Percentiles rank a stretch among this genome's conserved stretches.
Evolutionary conservation across 2,329 filamentous ascomycete species (phyloP).

Genomic region (Penicillium fuscoglaucum): DNA sequence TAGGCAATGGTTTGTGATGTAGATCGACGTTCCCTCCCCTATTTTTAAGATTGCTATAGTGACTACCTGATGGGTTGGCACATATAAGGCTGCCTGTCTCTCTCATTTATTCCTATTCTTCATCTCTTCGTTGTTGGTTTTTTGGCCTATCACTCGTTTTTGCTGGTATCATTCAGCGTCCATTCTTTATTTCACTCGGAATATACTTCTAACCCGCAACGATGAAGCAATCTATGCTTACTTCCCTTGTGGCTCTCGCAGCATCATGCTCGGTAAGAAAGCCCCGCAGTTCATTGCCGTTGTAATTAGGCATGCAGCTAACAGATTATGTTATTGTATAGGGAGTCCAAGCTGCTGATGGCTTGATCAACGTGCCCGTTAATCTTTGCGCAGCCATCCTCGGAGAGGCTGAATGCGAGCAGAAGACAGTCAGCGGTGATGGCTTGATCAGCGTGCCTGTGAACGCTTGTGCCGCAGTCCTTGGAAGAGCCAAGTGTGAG

Average conservation of each 20-base stretch:
- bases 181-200: conserved; percentile 22
- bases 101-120: neutral
- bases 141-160: conserved; percentile 26
- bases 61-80: neutral
- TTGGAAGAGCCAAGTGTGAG: conserved; percentile 28
- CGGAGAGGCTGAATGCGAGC: conserved; percentile 27
- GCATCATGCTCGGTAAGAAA: conserved; percentile 20
- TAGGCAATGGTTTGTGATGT: conserved; percentile 9
- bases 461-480: conserved; percentile 24
- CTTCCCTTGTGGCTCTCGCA: conserved; percentile 27
- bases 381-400: conserved; percentile 28
- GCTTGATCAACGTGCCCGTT: conserved; percentile 24
- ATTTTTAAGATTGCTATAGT: conserved; percentile 8
- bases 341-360: conserved; percentile 16
- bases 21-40: conserved; percentile 15
- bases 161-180: conserved; percentile 27
- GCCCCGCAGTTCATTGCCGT: accelerated
- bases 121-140: conserved; percentile 16
- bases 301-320: neutral
- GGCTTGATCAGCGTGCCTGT: conserved; percentile 27
- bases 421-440: conserved; percentile 13
- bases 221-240: conserved; percentile 27
- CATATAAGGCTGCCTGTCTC: conserved; percentile 7
- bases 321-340: neutral
- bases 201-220: conserved; percentile 10